These are phyloP conservation scores for Samsoniella hepiali DNA, from an alignment of 2,329 filamentous ascomycete genomes.

Conservation along the genomic window DNA sequence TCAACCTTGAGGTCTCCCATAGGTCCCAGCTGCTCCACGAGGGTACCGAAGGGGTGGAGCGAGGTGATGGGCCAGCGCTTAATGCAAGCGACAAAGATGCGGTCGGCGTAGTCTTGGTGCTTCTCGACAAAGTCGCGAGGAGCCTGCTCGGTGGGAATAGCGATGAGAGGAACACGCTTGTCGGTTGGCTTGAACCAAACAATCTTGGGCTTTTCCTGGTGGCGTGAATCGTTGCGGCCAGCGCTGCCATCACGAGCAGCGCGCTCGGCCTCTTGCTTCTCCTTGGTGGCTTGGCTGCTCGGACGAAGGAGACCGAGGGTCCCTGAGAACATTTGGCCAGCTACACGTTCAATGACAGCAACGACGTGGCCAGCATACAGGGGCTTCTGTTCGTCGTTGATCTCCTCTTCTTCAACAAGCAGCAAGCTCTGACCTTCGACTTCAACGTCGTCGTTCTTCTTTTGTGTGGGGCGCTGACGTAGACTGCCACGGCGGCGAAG, in stretches of 20 bases:
- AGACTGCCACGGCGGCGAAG: constrained; percentile 91
- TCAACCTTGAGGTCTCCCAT: constrained; percentile 98
- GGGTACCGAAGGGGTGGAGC: constrained; percentile 95
- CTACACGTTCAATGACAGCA: constrained; percentile 92
- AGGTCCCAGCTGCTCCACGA: constrained; percentile 93
- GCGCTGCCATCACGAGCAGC: constrained; percentile 79
- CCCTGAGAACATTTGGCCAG: constrained; percentile 98
- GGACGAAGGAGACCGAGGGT: constrained; percentile 91
- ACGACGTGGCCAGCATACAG: constrained; percentile 96
- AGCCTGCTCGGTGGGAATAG: constrained; percentile 96
- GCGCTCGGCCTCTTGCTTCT: constrained; percentile 97
- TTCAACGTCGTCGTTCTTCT: constrained; percentile 99
- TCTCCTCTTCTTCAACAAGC: constrained; percentile 96
- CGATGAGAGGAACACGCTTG: constrained; percentile 96
- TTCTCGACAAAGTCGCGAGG: constrained; percentile 98
- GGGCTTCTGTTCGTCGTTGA: constrained; percentile 96
- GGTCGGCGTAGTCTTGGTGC: constrained; percentile 94
- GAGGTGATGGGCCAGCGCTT: constrained; percentile 99
- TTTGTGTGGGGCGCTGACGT: constrained; percentile 93
- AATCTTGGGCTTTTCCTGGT: constrained; percentile 96
- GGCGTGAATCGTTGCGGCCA: constrained; percentile 70
- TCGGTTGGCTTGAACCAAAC: constrained; percentile 99
- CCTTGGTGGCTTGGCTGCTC: constrained; percentile 97
- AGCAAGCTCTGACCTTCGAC: constrained; percentile 96
- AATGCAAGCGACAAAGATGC: constrained; percentile 98